These are phyloP conservation scores for Pythium apleroticum DNA, from an alignment of 352 stramenopile genomes.

Conservation along the genomic window DNA sequence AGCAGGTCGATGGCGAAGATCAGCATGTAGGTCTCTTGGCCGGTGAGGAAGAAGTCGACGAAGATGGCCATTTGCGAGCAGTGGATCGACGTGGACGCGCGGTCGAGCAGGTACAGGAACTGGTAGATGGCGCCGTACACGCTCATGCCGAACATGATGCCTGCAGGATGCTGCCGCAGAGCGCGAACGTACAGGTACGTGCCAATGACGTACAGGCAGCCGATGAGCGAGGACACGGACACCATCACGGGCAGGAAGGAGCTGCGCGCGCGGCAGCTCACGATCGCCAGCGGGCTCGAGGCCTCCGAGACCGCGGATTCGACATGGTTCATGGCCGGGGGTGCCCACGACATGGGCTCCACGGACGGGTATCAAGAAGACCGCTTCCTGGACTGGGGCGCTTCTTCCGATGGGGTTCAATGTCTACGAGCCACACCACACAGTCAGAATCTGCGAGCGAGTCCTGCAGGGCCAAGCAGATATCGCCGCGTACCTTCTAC, in stretches of 20 bases:
- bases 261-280: constrained; percentile 44
- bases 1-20: constrained; percentile 86
- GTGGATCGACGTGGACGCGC: constrained; percentile 38
- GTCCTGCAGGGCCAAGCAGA: too few relatives aligned
- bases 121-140: constrained; percentile 83
- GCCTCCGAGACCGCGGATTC: background rate
- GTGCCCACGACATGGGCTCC: background rate
- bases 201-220: constrained; percentile 76
- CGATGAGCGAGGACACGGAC: constrained; percentile 63
- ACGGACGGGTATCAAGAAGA: background rate
- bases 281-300: background rate
- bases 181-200: constrained; percentile 68
- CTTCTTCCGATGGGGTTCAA: background rate
- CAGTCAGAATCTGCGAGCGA: too few relatives aligned
- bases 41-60: constrained; percentile 81
- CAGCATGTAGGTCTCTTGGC: constrained; percentile 88
- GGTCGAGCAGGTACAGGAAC: constrained; percentile 71
- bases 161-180: constrained; percentile 74
- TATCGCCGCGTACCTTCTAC: background rate
- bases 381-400: background rate
- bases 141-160: constrained; percentile 88
- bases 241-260: constrained; percentile 60
- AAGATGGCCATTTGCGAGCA: constrained; percentile 67
- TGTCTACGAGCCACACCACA: too few relatives aligned
- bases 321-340: constrained; percentile 9